Percentiles rank a stretch among this genome's conserved stretches.
Conservation (phyloP, 2,329 filamentous ascomycete genomes). For the Pseudogymnoascus sp. region DNA sequence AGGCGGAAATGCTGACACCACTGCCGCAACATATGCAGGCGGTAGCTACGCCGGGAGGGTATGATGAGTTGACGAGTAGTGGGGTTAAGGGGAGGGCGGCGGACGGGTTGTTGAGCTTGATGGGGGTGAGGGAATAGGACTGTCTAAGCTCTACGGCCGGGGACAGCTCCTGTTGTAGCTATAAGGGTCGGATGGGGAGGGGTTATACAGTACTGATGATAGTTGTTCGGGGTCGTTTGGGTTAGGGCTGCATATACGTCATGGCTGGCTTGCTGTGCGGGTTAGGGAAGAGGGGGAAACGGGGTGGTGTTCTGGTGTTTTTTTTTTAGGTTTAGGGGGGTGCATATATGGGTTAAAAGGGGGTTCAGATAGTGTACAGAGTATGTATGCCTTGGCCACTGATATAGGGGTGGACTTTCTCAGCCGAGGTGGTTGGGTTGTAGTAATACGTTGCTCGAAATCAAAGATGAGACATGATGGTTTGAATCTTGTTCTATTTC, state of each 20-base stretch:
- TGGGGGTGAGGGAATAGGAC: conserved; percentile 12
- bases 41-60: conserved; percentile 19
- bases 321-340: neutral
- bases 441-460: conserved; percentile 1
- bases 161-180: neutral
- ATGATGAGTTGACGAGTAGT: conserved; percentile 35
- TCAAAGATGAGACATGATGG: neutral
- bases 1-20: neutral
- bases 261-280: conserved; percentile 2
- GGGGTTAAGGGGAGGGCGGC: conserved; percentile 42
- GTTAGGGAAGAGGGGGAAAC: neutral
- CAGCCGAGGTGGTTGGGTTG: neutral
- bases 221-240: neutral
- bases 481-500: conserved; percentile 6
- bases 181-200: neutral
- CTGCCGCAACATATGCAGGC: conserved; percentile 6
- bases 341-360: conserved; percentile 5
- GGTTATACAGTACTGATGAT: neutral
- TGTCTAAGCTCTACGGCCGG: neutral
- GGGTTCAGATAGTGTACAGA: neutral
- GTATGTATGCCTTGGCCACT: conserved; percentile 4
- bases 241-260: conserved; percentile 7
- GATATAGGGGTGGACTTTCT: neutral
- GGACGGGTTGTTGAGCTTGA: conserved; percentile 40
- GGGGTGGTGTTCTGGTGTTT: neutral